Conservation (phyloP, 495 filamentous ascomycete species). For the Usnea hakonensis region DNA sequence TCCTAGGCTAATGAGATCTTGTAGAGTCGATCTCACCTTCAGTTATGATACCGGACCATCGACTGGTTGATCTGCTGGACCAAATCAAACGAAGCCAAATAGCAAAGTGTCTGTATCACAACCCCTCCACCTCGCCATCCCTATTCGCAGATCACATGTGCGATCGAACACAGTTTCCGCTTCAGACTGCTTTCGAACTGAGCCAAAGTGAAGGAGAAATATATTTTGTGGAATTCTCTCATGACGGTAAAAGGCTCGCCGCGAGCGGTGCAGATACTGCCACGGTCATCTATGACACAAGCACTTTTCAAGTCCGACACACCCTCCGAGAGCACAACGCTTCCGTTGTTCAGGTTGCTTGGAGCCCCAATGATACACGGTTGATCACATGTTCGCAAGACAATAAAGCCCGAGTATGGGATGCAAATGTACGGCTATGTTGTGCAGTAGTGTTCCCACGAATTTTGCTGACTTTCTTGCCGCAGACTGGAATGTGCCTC, state of each 20-base stretch:
- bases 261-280: conserved; percentile 67
- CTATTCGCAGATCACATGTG: conserved; percentile 86
- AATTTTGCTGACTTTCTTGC: conserved; percentile 3
- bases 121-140: conserved; percentile 66
- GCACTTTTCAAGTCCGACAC: conserved; percentile 56
- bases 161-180: conserved; percentile 70
- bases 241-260: conserved; percentile 77
- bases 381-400: conserved; percentile 77
- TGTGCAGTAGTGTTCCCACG: not conserved
- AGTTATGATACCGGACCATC: conserved; percentile 96
- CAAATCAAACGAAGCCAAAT: conserved; percentile 79
- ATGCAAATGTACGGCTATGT: conserved; percentile 53
- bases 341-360: conserved; percentile 68
- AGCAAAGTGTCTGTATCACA: conserved; percentile 79
- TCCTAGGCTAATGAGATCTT: conserved; percentile 4
- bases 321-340: conserved; percentile 55
- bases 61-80: conserved; percentile 74
- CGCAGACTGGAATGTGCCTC: conserved; percentile 61
- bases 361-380: conserved; percentile 86
- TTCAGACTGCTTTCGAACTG: conserved; percentile 57
- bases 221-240: conserved; percentile 84
- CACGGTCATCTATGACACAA: conserved; percentile 77
- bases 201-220: conserved; percentile 74
- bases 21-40: conserved; percentile 85
- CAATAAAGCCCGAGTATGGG: conserved; percentile 69